These are phyloP conservation scores for Mortierella sp. DNA, from an alignment of 371 early-diverging fungal genomes.

Conservation along the genomic window DNA sequence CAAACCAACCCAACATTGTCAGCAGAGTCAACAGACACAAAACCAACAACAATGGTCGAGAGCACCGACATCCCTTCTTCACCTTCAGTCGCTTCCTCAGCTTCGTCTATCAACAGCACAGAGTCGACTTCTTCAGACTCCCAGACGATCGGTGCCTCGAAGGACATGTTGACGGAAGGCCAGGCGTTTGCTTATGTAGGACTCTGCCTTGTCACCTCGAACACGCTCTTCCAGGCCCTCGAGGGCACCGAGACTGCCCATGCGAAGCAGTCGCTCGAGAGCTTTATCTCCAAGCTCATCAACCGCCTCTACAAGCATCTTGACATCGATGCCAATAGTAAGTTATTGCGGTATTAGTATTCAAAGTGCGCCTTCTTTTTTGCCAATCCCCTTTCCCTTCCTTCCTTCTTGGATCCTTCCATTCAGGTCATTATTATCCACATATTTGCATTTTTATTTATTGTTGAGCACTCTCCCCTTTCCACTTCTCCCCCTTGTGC, in stretches of 20 bases:
- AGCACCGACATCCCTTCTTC: slow-evolving; percentile 7
- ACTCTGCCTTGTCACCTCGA: slow-evolving; percentile 54
- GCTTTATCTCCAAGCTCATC: slow-evolving; percentile 56
- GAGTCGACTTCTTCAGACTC: neutral
- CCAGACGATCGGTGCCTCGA: slow-evolving; percentile 46
- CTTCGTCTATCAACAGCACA: neutral
- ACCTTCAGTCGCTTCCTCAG: slow-evolving; percentile 5
- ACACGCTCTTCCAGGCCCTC: slow-evolving; percentile 50
- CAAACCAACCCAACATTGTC: slow-evolving; percentile 6
- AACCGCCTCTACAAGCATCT: slow-evolving; percentile 44
- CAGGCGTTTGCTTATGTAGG: slow-evolving; percentile 57
- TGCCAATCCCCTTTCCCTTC: neutral
- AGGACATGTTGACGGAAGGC: slow-evolving; percentile 51
- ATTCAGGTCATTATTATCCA: slow-evolving; percentile 27
- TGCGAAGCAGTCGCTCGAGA: slow-evolving; percentile 53
- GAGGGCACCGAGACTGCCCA: slow-evolving; percentile 50
- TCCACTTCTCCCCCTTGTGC: neutral
- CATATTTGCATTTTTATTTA: slow-evolving; percentile 4
- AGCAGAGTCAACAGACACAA: neutral
- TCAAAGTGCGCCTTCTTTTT: neutral
- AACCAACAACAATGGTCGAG: slow-evolving; percentile 13
- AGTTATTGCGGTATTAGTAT: slow-evolving; percentile 17
- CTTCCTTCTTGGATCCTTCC: slow-evolving; percentile 22
- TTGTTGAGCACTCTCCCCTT: neutral
- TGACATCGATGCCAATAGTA: slow-evolving; percentile 52